Evolutionary conservation across 2,329 filamentous ascomycete species (phyloP).

Genomic region (Monascus ruber): DNA sequence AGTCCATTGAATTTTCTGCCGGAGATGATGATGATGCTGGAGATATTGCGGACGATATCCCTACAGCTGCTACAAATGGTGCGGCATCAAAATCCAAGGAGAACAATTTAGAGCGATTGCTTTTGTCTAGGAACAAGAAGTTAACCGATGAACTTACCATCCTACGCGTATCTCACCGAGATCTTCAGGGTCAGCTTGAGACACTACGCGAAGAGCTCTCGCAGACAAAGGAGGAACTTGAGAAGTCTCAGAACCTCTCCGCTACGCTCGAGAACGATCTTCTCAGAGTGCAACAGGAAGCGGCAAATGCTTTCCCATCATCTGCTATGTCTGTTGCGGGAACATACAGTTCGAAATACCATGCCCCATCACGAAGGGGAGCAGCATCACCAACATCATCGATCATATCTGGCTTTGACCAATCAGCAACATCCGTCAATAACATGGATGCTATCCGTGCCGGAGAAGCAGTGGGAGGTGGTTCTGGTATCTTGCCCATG

Average conservation of each 20-base stretch:
- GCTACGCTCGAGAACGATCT: constrained; percentile 87
- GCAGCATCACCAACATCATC: constrained; percentile 84
- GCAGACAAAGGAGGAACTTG: constrained; percentile 71
- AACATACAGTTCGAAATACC: constrained; percentile 73
- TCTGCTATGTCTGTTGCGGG: constrained; percentile 87
- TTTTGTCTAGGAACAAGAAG: constrained; percentile 92
- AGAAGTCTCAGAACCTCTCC: constrained; percentile 73
- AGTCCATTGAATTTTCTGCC: constrained; percentile 90
- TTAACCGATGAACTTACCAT: constrained; percentile 87
- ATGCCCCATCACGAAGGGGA: constrained; percentile 58
- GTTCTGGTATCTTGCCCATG: constrained; percentile 90
- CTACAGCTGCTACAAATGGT: constrained; percentile 32
- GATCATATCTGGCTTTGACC: constrained; percentile 94
- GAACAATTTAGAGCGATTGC: constrained; percentile 79
- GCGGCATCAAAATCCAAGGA: constrained; percentile 48
- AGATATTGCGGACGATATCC: constrained; percentile 26
- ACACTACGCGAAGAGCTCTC: constrained; percentile 74
- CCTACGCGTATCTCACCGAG: constrained; percentile 84
- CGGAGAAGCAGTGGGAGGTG: constrained; percentile 59
- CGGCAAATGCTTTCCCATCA: constrained; percentile 66
- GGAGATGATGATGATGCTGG: constrained; percentile 60
- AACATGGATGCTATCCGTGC: constrained; percentile 49
- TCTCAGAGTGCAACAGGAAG: constrained; percentile 73
- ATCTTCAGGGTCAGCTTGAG: constrained; percentile 70
- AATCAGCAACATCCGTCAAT: constrained; percentile 41